Evolutionary conservation across 208 protist species (phyloP).

Genomic region (Trypanosoma caninum): DNA sequence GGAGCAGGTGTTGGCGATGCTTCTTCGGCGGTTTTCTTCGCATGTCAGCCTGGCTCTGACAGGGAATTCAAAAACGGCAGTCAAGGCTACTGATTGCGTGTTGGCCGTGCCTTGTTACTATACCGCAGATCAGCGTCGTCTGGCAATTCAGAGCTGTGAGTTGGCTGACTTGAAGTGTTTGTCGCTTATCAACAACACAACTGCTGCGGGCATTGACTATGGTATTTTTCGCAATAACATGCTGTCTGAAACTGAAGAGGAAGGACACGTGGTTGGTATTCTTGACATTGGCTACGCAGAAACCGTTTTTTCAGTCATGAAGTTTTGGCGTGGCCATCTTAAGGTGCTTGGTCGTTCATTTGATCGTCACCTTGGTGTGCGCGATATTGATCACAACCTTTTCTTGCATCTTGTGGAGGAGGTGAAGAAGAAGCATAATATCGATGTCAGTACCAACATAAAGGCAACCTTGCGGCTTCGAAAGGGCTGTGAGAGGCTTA

Average conservation of each 20-base stretch:
- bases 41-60: constrained; percentile 79
- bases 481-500: constrained; percentile 84
- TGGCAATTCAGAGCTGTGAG: constrained; percentile 80
- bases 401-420: constrained; percentile 68
- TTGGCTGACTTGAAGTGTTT: constrained; percentile 88
- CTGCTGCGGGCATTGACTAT: constrained; percentile 88
- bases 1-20: constrained; percentile 92
- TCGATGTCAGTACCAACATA: constrained; percentile 83
- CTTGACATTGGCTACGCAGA: constrained; percentile 87
- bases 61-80: constrained; percentile 47
- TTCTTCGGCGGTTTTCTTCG: constrained; percentile 71
- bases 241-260: constrained; percentile 79
- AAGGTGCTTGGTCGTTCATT: constrained; percentile 75
- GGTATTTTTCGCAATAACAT: constrained; percentile 82
- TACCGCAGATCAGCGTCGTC: constrained; percentile 73
- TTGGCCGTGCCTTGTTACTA: constrained; percentile 88
- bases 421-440: constrained; percentile 85
- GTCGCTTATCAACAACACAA: constrained; percentile 89
- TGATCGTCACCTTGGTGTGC: constrained; percentile 80
- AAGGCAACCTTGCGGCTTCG: constrained; percentile 80
- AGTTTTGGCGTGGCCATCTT: constrained; percentile 84
- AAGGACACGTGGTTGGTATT: constrained; percentile 80
- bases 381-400: constrained; percentile 83
- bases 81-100: constrained; percentile 77
- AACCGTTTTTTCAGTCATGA: constrained; percentile 69